Percentiles rank a stretch among this genome's conserved stretches.
Evolutionary conservation across 805 yeast genomes (phyloP).

Genomic region (Kodamaea laetipori): DNA sequence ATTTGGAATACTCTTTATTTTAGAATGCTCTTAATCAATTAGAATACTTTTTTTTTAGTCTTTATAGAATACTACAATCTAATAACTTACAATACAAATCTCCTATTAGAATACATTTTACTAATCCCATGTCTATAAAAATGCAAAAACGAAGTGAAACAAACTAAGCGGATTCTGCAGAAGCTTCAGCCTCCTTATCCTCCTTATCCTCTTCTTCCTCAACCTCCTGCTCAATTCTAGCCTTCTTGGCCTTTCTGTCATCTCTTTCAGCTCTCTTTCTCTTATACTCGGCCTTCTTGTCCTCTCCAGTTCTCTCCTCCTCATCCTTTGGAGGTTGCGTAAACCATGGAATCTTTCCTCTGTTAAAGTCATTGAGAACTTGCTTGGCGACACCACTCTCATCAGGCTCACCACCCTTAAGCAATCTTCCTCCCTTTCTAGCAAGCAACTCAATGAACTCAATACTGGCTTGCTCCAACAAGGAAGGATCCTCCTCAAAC

Average conservation of each 20-base stretch:
- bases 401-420: slow-evolving; percentile 98
- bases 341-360: slow-evolving; percentile 99
- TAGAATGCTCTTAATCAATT: too few relatives aligned
- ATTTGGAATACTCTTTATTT: neutral
- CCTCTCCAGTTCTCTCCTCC: slow-evolving; percentile 58
- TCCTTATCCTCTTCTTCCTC: slow-evolving; percentile 17
- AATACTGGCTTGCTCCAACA: slow-evolving; percentile 45
- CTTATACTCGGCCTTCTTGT: slow-evolving; percentile 54
- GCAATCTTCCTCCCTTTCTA: slow-evolving; percentile 85
- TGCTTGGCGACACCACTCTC: slow-evolving; percentile 90
- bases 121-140: too few relatives aligned
- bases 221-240: slow-evolving; percentile 25
- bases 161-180: neutral
- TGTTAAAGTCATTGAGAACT: slow-evolving; percentile 88
- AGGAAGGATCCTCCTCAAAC: slow-evolving; percentile 47
- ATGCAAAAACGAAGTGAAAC: too few relatives aligned
- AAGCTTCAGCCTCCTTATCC: neutral
- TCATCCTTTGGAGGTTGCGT: slow-evolving; percentile 83
- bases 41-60: too few relatives aligned
- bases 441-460: slow-evolving; percentile 91
- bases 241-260: slow-evolving; percentile 30
- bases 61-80: too few relatives aligned
- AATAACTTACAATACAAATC: too few relatives aligned
- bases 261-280: slow-evolving; percentile 55
- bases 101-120: too few relatives aligned